Conservation (phyloP, 345 rosid species). For the Cochlearia excelsa region DNA sequence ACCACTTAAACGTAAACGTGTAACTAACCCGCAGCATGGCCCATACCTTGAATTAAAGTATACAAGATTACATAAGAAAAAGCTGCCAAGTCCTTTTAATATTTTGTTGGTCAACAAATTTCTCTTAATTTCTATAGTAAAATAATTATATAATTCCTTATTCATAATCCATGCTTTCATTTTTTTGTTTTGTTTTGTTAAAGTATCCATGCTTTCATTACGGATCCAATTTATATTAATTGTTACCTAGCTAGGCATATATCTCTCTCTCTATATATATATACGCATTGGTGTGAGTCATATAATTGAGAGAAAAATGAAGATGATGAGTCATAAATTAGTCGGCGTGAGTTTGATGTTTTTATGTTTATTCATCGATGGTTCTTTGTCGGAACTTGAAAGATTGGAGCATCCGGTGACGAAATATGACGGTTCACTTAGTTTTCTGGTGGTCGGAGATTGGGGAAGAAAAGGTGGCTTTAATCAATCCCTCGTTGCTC, state of each 20-base stretch:
- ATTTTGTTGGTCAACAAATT: background rate
- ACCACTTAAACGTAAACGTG: background rate
- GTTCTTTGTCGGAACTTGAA: constrained; percentile 36
- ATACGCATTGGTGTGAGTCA: background rate
- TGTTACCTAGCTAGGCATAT: background rate
- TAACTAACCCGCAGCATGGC: constrained; percentile 9
- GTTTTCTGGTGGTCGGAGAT: constrained; percentile 53
- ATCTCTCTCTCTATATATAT: constrained; percentile 1
- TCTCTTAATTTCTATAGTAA: constrained; percentile 4
- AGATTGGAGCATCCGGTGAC: constrained; percentile 38
- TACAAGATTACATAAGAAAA: background rate
- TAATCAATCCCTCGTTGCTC: constrained; percentile 53
- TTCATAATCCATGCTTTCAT: no score
- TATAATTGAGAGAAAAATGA: constrained; percentile 11
- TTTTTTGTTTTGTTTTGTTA: no score
- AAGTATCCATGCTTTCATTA: no score
- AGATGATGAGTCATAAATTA: background rate
- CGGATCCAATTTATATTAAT: constrained; percentile 15
- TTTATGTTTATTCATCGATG: constrained; percentile 21
- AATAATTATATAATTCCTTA: no score
- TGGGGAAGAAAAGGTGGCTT: constrained; percentile 56
- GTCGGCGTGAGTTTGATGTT: constrained; percentile 21
- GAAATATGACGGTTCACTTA: constrained; percentile 49
- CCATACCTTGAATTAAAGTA: constrained; percentile 1
- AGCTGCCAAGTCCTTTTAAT: background rate